Base-by-base conservation (phyloP, 495 filamentous ascomycete genomes). In the Podospora pseudopauciseta region DNA sequence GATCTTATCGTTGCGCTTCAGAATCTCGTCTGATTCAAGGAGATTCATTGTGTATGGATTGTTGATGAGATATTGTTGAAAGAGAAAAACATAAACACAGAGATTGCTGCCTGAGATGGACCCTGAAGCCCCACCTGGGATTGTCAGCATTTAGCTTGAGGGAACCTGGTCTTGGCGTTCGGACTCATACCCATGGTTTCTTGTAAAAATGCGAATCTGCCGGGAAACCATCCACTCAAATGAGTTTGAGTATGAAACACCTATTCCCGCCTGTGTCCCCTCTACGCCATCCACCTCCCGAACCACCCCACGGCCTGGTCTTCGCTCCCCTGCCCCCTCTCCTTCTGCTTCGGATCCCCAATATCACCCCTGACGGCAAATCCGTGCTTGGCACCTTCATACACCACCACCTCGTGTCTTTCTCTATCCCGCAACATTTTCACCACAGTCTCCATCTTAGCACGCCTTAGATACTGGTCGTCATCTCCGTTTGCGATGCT, bases 301-400 rank as follows among this genome's bases (percentile, higher is more conserved):
- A 88, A 90, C 83, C 86, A 90, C 5, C 72, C 71, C 16, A 89
- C 78, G 3, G 86, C 86, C 75, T 76, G 74, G 11, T 71, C 74
- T 69, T 76, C 73, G 44, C 70, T 65, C 65, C 87, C 85, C 30
- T 81, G 81, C 69, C 86, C 83, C 67, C 79, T 76, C 71, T 82
- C 77, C 60, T 71, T 77, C 72, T 86, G 79, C 63, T 75, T 65
- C 63, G 79, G 71, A 71, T 84, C 75, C 15, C 72, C 72, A 13
- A 73, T 68, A 74, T 86, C 80, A 26, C 79, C 83, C 54, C 86
- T 74, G 4, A 89, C 76, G 9, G 87, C 87, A 77, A 90, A 90
- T 4, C 87, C 88, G 76, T 87, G 88, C 68, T 80, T 82, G 5
- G 86, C 87, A 7, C 87, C 87, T 2, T 80, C 73, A 69, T 23